A percentile compares a stretch with the other conserved stretches of the same genome.
These are phyloP conservation scores for Backusella australiensis DNA, from an alignment of 192 early-diverging fungal genomes.

Conservation along the genomic window DNA sequence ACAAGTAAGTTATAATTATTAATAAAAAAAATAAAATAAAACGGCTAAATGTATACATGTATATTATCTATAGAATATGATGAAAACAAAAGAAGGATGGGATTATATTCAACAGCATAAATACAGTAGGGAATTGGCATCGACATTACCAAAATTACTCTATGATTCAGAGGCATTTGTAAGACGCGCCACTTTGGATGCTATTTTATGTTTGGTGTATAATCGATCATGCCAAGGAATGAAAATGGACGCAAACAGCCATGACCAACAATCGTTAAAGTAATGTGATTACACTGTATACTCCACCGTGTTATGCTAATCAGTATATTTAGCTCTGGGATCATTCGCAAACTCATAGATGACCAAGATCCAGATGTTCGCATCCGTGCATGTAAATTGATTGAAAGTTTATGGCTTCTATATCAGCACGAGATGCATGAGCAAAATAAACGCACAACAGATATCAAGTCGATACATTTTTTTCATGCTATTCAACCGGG, in stretches of 20 bases:
- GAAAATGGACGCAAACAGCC: slow-evolving; percentile 30
- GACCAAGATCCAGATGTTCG: slow-evolving; percentile 52
- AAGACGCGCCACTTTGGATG: slow-evolving; percentile 48
- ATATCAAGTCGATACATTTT: not conserved
- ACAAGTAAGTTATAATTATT: slow-evolving; percentile 20
- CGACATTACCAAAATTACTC: slow-evolving; percentile 41
- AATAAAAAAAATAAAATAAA: too few species aligned
- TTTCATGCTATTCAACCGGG: not conserved
- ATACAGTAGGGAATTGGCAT: slow-evolving; percentile 31
- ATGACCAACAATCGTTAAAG: slow-evolving; percentile 29
- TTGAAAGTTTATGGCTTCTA: slow-evolving; percentile 46
- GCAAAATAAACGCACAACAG: not conserved
- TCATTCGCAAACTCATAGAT: slow-evolving; percentile 43
- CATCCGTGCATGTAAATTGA: slow-evolving; percentile 46
- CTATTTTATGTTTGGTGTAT: slow-evolving; percentile 44
- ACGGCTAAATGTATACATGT: too few species aligned
- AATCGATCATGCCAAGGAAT: slow-evolving; percentile 48
- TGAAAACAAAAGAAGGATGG: slow-evolving; percentile 48
- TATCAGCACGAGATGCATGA: slow-evolving; percentile 31
- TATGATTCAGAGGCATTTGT: slow-evolving; percentile 54
- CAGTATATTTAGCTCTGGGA: slow-evolving; percentile 24
- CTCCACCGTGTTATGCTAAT: not conserved
- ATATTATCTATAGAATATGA: slow-evolving; percentile 29
- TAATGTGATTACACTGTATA: not conserved
- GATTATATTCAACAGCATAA: slow-evolving; percentile 39